phyloP scores from a whole-genome alignment of 2,329 filamentous ascomycete genomes.

The Sporothrix brunneoviolacea region DNA sequence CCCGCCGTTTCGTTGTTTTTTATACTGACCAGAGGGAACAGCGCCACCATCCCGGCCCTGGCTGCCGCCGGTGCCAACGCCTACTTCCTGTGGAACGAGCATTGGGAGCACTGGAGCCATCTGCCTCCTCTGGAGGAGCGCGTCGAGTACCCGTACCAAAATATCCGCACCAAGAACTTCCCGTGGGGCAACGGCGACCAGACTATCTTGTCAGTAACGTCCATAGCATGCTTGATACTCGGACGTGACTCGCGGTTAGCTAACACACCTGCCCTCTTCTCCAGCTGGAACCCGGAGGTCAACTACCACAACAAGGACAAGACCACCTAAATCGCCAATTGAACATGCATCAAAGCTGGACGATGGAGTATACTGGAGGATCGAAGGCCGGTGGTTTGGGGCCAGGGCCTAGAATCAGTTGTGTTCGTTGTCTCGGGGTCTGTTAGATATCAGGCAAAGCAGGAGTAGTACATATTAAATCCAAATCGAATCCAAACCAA shows the following conservation, averaged over 20 bases:
- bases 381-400: no score
- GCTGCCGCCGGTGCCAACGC: constrained; percentile 71
- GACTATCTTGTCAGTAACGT: constrained; percentile 30
- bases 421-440: no score
- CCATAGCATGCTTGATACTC: no score
- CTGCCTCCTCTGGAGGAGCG: constrained; percentile 83
- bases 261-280: constrained; percentile 1
- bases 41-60: constrained; percentile 68
- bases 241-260: neutral
- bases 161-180: constrained; percentile 94
- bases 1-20: no score
- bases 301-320: constrained; percentile 98
- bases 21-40: constrained; percentile 33
- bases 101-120: constrained; percentile 94
- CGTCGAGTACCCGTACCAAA: constrained; percentile 92
- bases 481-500: no score
- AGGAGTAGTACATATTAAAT: no score
- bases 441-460: no score
- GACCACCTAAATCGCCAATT: no score
- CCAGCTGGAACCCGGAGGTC: constrained; percentile 86
- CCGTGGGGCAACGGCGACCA: constrained; percentile 95
- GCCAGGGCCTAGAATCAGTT: no score
- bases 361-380: no score
- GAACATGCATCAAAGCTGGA: no score
- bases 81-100: constrained; percentile 85